Conservation (phyloP, 2,329 filamentous ascomycete species). For the Aurifilum marmelostoma region DNA sequence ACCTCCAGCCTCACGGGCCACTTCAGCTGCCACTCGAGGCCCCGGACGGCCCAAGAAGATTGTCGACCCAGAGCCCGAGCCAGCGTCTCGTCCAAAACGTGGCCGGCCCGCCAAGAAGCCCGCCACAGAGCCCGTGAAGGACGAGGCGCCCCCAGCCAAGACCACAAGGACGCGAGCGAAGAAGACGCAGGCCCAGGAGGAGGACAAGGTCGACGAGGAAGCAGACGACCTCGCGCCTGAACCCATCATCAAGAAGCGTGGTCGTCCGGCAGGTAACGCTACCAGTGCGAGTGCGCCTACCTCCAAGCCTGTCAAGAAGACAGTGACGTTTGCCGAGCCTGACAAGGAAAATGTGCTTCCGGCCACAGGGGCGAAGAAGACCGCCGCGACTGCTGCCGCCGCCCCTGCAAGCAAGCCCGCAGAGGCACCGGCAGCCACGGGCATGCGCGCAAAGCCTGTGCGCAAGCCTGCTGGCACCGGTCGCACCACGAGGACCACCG, state of each 20-base stretch:
- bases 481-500: slow-evolving; percentile 35
- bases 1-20: slow-evolving; percentile 31
- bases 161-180: slow-evolving; percentile 35
- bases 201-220: slow-evolving; percentile 33
- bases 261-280: slow-evolving; percentile 39
- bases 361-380: slow-evolving; percentile 35
- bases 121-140: slow-evolving; percentile 32
- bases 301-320: slow-evolving; percentile 58
- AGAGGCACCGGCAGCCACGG: slow-evolving; percentile 38
- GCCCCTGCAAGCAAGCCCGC: slow-evolving; percentile 43
- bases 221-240: slow-evolving; percentile 35
- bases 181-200: slow-evolving; percentile 36
- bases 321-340: slow-evolving; percentile 65
- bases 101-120: slow-evolving; percentile 40
- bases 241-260: slow-evolving; percentile 44
- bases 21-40: slow-evolving; percentile 49
- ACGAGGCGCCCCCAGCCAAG: slow-evolving; percentile 32
- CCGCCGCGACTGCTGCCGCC: slow-evolving; percentile 35
- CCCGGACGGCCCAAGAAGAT: slow-evolving; percentile 50
- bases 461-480: slow-evolving; percentile 47
- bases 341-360: slow-evolving; percentile 67
- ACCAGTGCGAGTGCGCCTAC: slow-evolving; percentile 42
- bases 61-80: slow-evolving; percentile 31
- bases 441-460: slow-evolving; percentile 51
- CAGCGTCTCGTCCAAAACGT: slow-evolving; percentile 32